phyloP scores from a whole-genome alignment of 441 rosid species.

The Erodium moschatum region DNA sequence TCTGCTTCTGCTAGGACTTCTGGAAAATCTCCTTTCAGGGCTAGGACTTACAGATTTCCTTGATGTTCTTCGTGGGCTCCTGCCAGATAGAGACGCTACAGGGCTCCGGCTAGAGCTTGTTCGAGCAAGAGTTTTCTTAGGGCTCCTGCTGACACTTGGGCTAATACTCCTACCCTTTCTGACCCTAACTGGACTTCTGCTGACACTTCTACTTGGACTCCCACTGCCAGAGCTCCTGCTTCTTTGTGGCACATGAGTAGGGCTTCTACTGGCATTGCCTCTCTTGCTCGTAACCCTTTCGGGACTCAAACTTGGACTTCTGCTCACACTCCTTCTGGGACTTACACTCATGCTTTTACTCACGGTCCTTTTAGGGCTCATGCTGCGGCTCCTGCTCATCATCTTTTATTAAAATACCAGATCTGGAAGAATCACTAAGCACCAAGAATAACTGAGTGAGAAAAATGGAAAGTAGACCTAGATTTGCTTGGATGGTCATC shows the following conservation, averaged over 20 bases:
- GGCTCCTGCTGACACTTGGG: slow-evolving; percentile 30
- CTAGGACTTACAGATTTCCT: slow-evolving; percentile 29
- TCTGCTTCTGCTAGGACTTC: slow-evolving; percentile 21
- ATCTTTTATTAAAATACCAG: slow-evolving; percentile 40
- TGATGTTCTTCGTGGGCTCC: slow-evolving; percentile 33
- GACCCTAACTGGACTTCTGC: slow-evolving; percentile 45
- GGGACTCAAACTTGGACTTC: slow-evolving; percentile 58
- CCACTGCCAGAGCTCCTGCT: slow-evolving; percentile 37
- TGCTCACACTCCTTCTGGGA: slow-evolving; percentile 54
- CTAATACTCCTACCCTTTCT: slow-evolving; percentile 22
- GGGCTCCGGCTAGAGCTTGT: slow-evolving; percentile 21
- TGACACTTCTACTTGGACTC: slow-evolving; percentile 41
- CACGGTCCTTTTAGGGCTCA: slow-evolving; percentile 62
- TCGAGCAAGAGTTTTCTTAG: slow-evolving; percentile 28
- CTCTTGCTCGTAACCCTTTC: slow-evolving; percentile 42
- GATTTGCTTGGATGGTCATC: slow-evolving; percentile 80
- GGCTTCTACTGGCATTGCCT: slow-evolving; percentile 37
- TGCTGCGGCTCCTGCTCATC: slow-evolving; percentile 83
- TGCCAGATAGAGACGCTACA: slow-evolving; percentile 9
- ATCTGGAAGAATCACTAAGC: slow-evolving; percentile 36
- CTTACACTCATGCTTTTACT: slow-evolving; percentile 79
- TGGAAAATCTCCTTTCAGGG: slow-evolving; percentile 17
- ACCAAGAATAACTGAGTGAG: slow-evolving; percentile 36
- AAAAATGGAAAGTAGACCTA: slow-evolving; percentile 55
- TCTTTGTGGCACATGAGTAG: slow-evolving; percentile 21